Base-by-base conservation (phyloP, 768 basidiomycete species). In the Piloderma croceum region DNA sequence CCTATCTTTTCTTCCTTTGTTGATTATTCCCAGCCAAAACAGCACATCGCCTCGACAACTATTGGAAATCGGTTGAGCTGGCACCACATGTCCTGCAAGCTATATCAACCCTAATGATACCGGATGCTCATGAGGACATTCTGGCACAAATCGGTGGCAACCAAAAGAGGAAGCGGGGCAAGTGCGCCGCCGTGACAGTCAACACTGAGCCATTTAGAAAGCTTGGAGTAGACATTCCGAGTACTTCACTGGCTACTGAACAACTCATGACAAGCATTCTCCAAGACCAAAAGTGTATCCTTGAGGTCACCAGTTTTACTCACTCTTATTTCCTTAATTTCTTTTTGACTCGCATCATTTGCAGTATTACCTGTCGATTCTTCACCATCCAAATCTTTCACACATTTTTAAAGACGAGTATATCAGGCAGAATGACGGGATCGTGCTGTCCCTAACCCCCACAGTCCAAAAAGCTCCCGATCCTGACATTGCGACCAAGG, bases 141-240 rank as follows among this genome's bases (percentile, higher is more conserved):
- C n/a, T n/a, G n/a, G n/a, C n/a, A n/a, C n/a, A n/a, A n/a, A n/a
- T n/a, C n/a, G n/a, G n/a, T n/a, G n/a, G n/a, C n/a, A n/a, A n/a
- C n/a, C n/a, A 38, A 32, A 40, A 27, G 58, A 40, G 49, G 45
- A 44, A 31, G 51, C 25, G 29, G 38, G 50, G 39, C 39, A 43
- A 35, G 35, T 34, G 17, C 12, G 23, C 27, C 27, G 43, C n/a
- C 3, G 42, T 42, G 2, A 15, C 43, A 6, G 31, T 65, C 9
- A 54, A 73, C 27, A 19, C 29, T 9, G 41, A 49, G 5, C 55
- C 53, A 1, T 66, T 72, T 33, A 49, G 46, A 4, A 57, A 43
- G 21, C 49, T 70, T 15, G 54, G 55, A 2, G 21, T 43, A 2
- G 34, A 31, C 9, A 49, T 61, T 2, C 70, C 71, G 5, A 24